These are phyloP conservation scores for Amniculicola lignicola DNA, from an alignment of 495 filamentous ascomycete species.

Conservation along the genomic window DNA sequence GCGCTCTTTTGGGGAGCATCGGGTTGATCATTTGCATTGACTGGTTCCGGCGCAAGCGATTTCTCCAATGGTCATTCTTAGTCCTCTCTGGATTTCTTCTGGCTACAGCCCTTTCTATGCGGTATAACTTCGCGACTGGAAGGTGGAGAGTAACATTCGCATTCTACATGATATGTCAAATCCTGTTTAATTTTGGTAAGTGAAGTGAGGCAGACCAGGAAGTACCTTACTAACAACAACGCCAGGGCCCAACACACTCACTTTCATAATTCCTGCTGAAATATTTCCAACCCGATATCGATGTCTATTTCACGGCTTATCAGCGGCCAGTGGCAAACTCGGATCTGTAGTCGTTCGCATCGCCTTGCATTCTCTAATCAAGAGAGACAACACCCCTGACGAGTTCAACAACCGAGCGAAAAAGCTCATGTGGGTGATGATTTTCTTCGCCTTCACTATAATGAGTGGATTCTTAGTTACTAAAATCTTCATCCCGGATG, in stretches of 20 bases:
- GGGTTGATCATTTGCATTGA: not conserved
- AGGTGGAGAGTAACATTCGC: slow-evolving; percentile 47
- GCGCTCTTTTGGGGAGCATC: not conserved
- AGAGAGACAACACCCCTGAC: slow-evolving; percentile 1
- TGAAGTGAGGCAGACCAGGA: not conserved
- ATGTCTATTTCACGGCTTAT: slow-evolving; percentile 44
- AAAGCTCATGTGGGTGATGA: slow-evolving; percentile 36
- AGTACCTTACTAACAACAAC: not conserved
- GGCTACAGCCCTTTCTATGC: not conserved
- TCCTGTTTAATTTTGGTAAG: slow-evolving; percentile 61
- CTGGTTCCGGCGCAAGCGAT: not conserved
- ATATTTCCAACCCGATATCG: slow-evolving; percentile 45
- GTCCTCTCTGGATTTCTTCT: not conserved
- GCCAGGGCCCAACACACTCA: slow-evolving; percentile 20
- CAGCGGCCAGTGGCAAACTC: slow-evolving; percentile 46
- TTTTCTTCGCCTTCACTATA: slow-evolving; percentile 7
- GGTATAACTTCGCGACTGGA: not conserved
- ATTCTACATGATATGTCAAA: slow-evolving; percentile 58
- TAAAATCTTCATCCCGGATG: slow-evolving; percentile 3
- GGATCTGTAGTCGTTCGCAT: slow-evolving; percentile 42
- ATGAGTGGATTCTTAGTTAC: not conserved
- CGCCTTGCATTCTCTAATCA: slow-evolving; percentile 9
- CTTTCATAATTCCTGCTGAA: slow-evolving; percentile 39
- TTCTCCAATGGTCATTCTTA: slow-evolving; percentile 1
- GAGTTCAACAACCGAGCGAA: slow-evolving; percentile 40